Percentiles rank a stretch among this genome's conserved stretches.
phyloP scores from a whole-genome alignment of 345 rosid genomes.

The Arabidopsis arenosa region DNA sequence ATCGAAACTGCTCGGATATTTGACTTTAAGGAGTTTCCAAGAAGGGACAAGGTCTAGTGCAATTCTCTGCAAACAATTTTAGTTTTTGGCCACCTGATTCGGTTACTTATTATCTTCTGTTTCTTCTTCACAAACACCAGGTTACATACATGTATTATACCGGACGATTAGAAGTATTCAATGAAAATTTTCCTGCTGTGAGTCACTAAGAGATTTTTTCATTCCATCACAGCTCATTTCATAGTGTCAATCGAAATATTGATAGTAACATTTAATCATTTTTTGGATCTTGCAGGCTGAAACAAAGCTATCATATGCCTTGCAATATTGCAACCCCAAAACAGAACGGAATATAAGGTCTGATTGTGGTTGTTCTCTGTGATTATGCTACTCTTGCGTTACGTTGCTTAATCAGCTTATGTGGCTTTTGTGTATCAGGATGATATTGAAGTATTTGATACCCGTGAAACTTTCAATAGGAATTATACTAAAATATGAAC shows the following conservation, averaged over 20 bases:
- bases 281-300: constrained; percentile 72
- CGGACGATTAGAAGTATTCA: constrained; percentile 96
- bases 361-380: constrained; percentile 29
- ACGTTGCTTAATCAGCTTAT: constrained; percentile 9
- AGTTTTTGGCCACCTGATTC: not conserved
- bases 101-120: constrained; percentile 14
- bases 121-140: constrained; percentile 44
- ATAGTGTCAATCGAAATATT: constrained; percentile 2
- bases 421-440: constrained; percentile 55
- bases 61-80: constrained; percentile 13
- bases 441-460: constrained; percentile 91
- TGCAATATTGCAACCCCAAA: constrained; percentile 70
- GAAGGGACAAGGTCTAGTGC: constrained; percentile 74
- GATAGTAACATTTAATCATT: constrained; percentile 8
- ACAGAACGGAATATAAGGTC: constrained; percentile 86
- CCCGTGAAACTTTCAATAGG: constrained; percentile 96
- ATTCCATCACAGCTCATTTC: not conserved
- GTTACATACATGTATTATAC: constrained; percentile 99
- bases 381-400: constrained; percentile 6
- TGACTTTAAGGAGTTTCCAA: constrained; percentile 96
- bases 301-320: constrained; percentile 86
- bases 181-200: constrained; percentile 94
- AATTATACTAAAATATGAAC: constrained; percentile 67
- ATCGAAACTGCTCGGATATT: constrained; percentile 96
- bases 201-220: constrained; percentile 44